These are phyloP conservation scores for Fusarium tjaetaba DNA, from an alignment of 2,329 filamentous ascomycete genomes.

Conservation along the genomic window DNA sequence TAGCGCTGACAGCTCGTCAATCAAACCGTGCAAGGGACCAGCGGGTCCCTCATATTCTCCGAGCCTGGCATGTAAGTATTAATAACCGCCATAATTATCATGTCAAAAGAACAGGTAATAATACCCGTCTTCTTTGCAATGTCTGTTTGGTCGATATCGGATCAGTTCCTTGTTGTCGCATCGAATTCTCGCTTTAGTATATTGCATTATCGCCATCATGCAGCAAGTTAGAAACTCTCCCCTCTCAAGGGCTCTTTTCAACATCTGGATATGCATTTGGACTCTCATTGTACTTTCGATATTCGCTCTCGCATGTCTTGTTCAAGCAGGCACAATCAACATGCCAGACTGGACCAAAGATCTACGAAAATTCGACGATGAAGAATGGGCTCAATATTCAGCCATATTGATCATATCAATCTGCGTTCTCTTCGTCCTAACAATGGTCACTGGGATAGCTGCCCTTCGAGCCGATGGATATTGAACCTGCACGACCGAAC, in stretches of 20 bases:
- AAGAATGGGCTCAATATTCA: constrained; percentile 10
- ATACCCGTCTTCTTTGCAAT: background rate
- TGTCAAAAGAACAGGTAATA: background rate
- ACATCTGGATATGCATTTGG: constrained; percentile 4
- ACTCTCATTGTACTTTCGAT: constrained; percentile 4
- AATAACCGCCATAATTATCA: background rate
- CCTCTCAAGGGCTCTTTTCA: background rate
- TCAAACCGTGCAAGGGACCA: background rate
- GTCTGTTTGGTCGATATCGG: background rate
- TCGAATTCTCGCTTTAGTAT: background rate
- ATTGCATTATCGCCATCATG: background rate
- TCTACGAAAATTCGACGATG: constrained; percentile 13
- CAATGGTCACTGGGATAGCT: constrained; percentile 3
- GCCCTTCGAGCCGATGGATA: background rate
- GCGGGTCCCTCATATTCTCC: constrained; percentile 2
- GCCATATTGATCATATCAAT: constrained; percentile 3
- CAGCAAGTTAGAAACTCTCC: background rate
- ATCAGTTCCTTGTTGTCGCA: background rate
- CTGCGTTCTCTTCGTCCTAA: background rate
- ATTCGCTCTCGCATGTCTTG: constrained; percentile 8
- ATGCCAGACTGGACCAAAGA: constrained; percentile 30
- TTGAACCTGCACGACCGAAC: background rate
- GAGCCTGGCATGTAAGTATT: background rate
- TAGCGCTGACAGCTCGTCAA: constrained; percentile 15
- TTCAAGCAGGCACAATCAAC: background rate